phyloP scores from a whole-genome alignment of 352 stramenopile genomes.

The Globisporangium irregulare region DNA sequence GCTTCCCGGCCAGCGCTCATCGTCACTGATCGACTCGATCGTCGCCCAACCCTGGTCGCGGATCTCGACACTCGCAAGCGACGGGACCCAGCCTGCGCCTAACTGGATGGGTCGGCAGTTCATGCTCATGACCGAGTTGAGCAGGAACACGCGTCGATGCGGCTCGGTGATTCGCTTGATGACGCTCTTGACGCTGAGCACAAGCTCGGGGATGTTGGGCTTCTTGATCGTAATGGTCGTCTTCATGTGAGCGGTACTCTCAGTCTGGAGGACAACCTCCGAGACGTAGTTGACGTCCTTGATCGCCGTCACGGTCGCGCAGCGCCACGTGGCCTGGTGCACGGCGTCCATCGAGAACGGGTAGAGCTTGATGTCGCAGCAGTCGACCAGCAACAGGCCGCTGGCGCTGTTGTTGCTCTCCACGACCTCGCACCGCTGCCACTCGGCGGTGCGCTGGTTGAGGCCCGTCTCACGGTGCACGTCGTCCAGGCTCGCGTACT shows the following conservation, averaged over 20 bases:
- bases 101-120: neutral
- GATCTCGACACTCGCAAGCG: neutral
- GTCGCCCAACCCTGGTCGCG: neutral
- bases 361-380: neutral
- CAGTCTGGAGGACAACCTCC: neutral
- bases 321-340: neutral
- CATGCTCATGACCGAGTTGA: slow-evolving; percentile 3
- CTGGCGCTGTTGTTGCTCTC: neutral
- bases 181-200: neutral
- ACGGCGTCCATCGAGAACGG: slow-evolving; percentile 1
- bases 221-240: slow-evolving; percentile 4
- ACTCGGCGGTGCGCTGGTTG: neutral
- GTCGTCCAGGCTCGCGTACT: neutral
- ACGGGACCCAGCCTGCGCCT: neutral
- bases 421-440: neutral
- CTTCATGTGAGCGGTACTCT: slow-evolving; percentile 2
- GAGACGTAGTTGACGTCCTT: neutral
- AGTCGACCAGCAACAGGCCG: neutral
- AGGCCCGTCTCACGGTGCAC: neutral
- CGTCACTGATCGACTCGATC: slow-evolving; percentile 1
- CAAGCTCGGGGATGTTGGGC: neutral
- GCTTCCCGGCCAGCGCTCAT: neutral
- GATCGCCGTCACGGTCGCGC: neutral
- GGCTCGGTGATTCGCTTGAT: neutral
- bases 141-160: neutral